A percentile compares a stretch with the other conserved stretches of the same genome.
phyloP scores from a whole-genome alignment of 148 eudicot species.

The Nyssa sinensis region DNA sequence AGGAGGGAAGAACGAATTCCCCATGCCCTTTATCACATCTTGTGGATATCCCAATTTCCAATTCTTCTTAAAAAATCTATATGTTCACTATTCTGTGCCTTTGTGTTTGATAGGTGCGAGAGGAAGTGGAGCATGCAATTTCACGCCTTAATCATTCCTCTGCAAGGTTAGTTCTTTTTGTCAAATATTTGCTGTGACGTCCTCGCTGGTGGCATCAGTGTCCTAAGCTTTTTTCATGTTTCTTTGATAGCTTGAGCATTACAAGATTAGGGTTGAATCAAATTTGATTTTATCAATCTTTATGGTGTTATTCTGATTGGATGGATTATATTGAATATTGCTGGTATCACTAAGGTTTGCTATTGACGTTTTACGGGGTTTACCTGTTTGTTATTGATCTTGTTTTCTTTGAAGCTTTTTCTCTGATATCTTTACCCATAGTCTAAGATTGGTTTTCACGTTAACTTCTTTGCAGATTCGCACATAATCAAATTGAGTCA shows the following conservation, averaged over 20 bases:
- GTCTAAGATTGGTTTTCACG: neutral
- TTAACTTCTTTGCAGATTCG: constrained; percentile 28
- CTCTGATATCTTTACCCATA: neutral
- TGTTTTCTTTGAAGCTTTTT: neutral
- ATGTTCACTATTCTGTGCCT: neutral
- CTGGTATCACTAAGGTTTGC: neutral
- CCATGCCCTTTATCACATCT: no score
- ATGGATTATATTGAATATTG: neutral
- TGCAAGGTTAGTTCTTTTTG: constrained; percentile 44
- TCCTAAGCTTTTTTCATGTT: neutral
- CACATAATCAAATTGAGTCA: constrained; percentile 33
- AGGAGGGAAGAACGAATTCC: no score
- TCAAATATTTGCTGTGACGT: neutral
- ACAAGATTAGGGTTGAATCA: neutral
- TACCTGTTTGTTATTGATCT: constrained; percentile 1
- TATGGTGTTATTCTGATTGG: neutral
- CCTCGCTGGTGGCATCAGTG: neutral
- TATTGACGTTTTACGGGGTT: neutral
- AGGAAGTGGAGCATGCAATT: constrained; percentile 49
- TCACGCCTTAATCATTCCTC: constrained; percentile 26
- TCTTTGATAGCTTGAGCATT: neutral
- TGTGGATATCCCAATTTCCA: neutral
- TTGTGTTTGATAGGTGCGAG: constrained; percentile 50
- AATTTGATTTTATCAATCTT: neutral
- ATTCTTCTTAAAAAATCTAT: neutral